Evolutionary conservation across 805 yeast species (phyloP), one percentile per base, ranked within the genome.

Genomic region (Crinitomyces ghanaensis): DNA sequence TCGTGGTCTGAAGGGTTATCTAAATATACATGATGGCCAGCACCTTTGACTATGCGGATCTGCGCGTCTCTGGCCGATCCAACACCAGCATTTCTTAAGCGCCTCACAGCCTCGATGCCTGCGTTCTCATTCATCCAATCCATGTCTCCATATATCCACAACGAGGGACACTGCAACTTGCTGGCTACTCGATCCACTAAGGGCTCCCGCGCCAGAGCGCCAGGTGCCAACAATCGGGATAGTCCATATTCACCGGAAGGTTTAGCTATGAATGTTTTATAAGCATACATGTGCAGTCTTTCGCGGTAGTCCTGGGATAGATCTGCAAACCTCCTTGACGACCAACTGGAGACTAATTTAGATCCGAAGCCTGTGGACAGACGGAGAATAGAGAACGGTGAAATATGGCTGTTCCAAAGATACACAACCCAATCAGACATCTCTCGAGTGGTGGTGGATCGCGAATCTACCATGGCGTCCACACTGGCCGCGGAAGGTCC

Each of bases 181-280:
- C 54, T 45, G 13, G 65, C 56, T 7, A 79, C 62, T 17, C 79
- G 53, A 28, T 61, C 56, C 3, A 54, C 48, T 34, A 91, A 57
- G 1, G 97, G 93, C 44, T 66, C 59, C 40, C 95, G 63, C 1
- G 96, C 93, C 26, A 73, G 70, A 1, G 94, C 97, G 4, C 97
- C 98, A 3, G 95, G 93, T 0, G 82, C 85, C 19, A 88, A 60
- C 9, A 84, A 60, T 45, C 78, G 77, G 39, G 82, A 79, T 41
- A 88, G 61, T 63, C 86, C 77, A 52, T 85, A 86, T 57, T 91
- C 97, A 6, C 97, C 97, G 0, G 91, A 80, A 0, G 96, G 96
- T 4, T 66, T 70, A 9, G 80, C 76, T 40, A 75, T 80, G 62
- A 88, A 88, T 11, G 84, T 79, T 4, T 76, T 71, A 55, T 86